phyloP scores from a whole-genome alignment of 805 yeast genomes.

The Cyberlindnera saturnus region DNA sequence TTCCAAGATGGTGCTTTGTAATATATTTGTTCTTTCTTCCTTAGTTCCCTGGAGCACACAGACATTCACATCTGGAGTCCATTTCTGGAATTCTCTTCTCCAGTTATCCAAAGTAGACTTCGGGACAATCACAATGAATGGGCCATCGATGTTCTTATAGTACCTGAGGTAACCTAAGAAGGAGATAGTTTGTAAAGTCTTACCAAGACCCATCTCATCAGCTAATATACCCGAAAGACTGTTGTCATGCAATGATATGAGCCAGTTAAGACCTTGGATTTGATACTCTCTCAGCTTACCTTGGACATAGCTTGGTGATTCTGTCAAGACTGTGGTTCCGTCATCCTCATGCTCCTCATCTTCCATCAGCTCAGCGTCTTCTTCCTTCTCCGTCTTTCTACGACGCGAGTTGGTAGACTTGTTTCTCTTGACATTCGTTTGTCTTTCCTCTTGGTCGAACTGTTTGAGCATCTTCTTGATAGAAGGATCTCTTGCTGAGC shows the following conservation, averaged over 20 bases:
- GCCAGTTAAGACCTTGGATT: slow-evolving; percentile 93
- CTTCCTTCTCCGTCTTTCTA: slow-evolving; percentile 91
- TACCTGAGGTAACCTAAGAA: slow-evolving; percentile 86
- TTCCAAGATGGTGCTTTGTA: slow-evolving; percentile 52
- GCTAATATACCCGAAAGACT: slow-evolving; percentile 89
- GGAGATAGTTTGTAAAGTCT: slow-evolving; percentile 90
- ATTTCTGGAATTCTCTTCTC: slow-evolving; percentile 87
- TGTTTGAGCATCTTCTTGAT: slow-evolving; percentile 56
- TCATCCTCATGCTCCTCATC: slow-evolving; percentile 69
- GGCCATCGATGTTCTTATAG: slow-evolving; percentile 75
- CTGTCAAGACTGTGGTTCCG: slow-evolving; percentile 73
- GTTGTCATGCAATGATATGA: slow-evolving; percentile 82
- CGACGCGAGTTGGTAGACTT: slow-evolving; percentile 38
- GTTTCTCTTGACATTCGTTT: slow-evolving; percentile 24
- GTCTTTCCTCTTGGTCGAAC: slow-evolving; percentile 44
- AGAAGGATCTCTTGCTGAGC: slow-evolving; percentile 71
- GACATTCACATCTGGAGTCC: slow-evolving; percentile 94
- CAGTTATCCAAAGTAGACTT: slow-evolving; percentile 95
- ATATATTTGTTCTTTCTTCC: slow-evolving; percentile 61
- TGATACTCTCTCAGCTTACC: slow-evolving; percentile 89
- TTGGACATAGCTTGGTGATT: slow-evolving; percentile 71
- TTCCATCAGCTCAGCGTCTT: slow-evolving; percentile 83
- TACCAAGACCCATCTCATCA: slow-evolving; percentile 98
- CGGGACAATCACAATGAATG: slow-evolving; percentile 88
- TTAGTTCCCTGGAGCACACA: slow-evolving; percentile 86